phyloP scores from a whole-genome alignment of 2,329 filamentous ascomycete genomes.

The Cadophora gregata region DNA sequence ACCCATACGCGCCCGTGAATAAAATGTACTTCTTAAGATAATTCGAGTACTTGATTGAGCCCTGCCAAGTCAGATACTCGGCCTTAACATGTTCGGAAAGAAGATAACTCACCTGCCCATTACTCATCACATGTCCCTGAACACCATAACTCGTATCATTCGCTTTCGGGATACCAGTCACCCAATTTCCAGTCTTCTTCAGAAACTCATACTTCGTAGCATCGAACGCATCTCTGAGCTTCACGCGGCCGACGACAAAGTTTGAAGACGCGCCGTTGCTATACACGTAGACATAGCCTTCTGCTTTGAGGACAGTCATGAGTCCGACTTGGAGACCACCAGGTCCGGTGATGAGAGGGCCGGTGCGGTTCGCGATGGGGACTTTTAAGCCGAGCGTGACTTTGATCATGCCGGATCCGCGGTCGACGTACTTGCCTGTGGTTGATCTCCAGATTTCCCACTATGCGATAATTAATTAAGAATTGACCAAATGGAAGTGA shows the following conservation, averaged over 20 bases:
- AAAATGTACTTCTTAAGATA: conserved; percentile 12
- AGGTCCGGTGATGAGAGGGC: conserved; percentile 5
- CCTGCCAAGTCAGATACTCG: neutral
- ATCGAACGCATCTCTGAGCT: neutral
- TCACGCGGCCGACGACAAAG: neutral
- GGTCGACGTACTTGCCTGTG: neutral
- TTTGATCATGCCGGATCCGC: conserved; percentile 11
- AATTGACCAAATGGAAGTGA: neutral
- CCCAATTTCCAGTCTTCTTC: neutral
- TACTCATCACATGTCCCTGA: neutral
- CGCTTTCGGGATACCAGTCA: conserved; percentile 4
- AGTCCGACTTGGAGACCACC: conserved; percentile 7
- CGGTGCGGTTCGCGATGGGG: conserved; percentile 7
- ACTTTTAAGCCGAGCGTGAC: neutral
- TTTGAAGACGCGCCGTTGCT: neutral
- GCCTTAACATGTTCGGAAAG: neutral
- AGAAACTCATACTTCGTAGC: conserved; percentile 7
- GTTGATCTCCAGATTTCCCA: conserved; percentile 9
- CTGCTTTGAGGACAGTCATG: conserved; percentile 6
- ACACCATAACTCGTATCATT: conserved; percentile 4
- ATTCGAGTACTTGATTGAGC: neutral
- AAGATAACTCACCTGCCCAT: neutral
- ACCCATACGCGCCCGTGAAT: conserved; percentile 1
- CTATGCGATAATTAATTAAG: neutral
- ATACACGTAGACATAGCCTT: conserved; percentile 14